Percentiles rank a stretch among this genome's conserved stretches.
These are phyloP conservation scores for Salix viminalis DNA, from an alignment of 345 rosid genomes.

Conservation along the genomic window DNA sequence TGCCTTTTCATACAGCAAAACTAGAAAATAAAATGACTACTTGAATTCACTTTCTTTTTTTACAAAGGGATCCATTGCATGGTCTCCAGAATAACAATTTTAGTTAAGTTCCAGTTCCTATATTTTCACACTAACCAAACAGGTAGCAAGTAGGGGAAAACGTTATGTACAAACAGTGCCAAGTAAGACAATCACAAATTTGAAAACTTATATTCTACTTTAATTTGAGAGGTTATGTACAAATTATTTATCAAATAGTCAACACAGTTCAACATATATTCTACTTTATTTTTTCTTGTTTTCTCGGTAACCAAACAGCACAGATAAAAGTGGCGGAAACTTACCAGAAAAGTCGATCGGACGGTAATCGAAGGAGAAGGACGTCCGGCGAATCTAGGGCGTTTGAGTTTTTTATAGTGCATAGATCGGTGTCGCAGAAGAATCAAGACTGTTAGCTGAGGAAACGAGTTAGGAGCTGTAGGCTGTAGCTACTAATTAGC, in stretches of 20 bases:
- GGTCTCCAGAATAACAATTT: no score
- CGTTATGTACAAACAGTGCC: no score
- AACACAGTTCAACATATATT: not conserved
- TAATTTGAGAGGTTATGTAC: no score
- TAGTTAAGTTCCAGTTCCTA: no score
- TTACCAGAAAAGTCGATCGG: slow-evolving; percentile 1
- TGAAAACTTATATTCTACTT: not conserved
- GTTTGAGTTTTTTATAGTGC: not conserved
- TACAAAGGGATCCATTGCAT: no score
- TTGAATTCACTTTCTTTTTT: no score
- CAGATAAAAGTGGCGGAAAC: not conserved
- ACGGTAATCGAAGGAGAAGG: not conserved
- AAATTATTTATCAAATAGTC: not conserved
- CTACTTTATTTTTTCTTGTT: not conserved
- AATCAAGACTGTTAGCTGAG: not conserved
- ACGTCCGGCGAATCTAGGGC: not conserved
- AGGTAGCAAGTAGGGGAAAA: not conserved
- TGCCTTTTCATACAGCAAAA: no score
- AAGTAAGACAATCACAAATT: no score
- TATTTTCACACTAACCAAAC: not conserved
- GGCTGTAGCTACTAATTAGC: not conserved
- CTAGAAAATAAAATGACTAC: no score
- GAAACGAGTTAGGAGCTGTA: not conserved
- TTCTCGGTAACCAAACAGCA: not conserved
- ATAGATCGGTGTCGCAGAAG: not conserved